Evolutionary conservation across 192 early-diverging fungal species (phyloP), one percentile per base, ranked within the genome.

Genomic region (Coemansia sp.): DNA sequence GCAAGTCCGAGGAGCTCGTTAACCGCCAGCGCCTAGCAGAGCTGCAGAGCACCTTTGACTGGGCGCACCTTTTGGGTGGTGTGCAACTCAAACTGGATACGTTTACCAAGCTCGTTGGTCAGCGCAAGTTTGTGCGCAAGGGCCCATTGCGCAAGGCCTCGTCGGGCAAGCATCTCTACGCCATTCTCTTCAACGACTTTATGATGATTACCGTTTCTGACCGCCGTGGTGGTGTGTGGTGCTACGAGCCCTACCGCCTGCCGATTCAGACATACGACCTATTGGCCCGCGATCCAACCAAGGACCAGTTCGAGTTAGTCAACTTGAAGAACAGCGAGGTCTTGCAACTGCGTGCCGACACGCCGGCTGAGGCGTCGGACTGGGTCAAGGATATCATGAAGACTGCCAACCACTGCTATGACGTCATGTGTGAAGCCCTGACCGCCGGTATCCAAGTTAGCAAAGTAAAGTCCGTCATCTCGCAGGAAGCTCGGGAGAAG

Each of bases 161-260:
- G 36, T 77, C 80, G 15, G 80, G 80, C 3, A 77, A 77, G 60
- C 80, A 78, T 29, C 63, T 83, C 51, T 83, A 83, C 45, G 80
- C 76, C 21, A 78, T 83, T 36, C 68, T 83, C 62, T 78, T 83
- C 64, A 83, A 83, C 57, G 80, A 83, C 76, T 83, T 83, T 75
- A 78, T 83, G 80, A 78, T 83, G 76, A 77, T 83, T 55, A 83
- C 80, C 31, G 67, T 83, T 58, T 78, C 75, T 1, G 75, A 78
- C 31, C 76, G 80, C 12, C 76, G 73, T 3, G 76, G 76, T 60
- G 76, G 75, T 48, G 67, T 68, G 21, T 83, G 80, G 80, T 75
- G 63, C 72, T 83, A 83, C 53, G 80, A 83, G 64, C 68, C 76
- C 2, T 83, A 83, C 48, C 65, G 80, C 7, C 67, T 78, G 67